phyloP scores from a whole-genome alignment of 1,284 basidiomycete genomes.

The Pseudozyma sp. region DNA sequence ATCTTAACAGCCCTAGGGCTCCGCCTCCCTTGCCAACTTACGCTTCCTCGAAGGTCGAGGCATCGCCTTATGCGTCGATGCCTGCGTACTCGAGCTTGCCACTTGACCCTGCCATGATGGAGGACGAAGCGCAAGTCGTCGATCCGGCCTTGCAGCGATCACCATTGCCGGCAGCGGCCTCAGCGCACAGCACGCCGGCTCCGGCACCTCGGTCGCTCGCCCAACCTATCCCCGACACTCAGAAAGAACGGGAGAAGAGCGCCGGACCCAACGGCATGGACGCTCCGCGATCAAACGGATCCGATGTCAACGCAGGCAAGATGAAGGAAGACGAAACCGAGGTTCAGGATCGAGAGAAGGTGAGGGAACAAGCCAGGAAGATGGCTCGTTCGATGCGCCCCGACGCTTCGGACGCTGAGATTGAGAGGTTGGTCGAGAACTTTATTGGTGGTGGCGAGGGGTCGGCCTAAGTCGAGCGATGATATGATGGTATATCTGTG shows the following conservation, averaged over 20 bases:
- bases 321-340: constrained; percentile 25
- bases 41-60: constrained; percentile 16
- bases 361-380: constrained; percentile 31
- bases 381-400: constrained; percentile 54
- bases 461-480: background rate
- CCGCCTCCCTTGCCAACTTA: constrained; percentile 28
- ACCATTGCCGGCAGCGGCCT: constrained; percentile 3
- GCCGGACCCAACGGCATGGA: background rate
- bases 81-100: constrained; percentile 12
- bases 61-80: background rate
- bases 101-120: constrained; percentile 46
- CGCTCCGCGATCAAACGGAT: background rate
- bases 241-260: background rate
- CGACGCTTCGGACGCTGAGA: constrained; percentile 50
- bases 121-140: constrained; percentile 28
- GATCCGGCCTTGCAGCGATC: constrained; percentile 15
- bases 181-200: background rate
- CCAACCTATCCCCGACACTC: background rate
- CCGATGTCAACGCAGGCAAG: background rate
- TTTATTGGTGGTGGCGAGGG: constrained; percentile 23
- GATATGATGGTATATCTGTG: too few species aligned
- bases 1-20: constrained; percentile 6
- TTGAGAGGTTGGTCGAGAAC: constrained; percentile 48
- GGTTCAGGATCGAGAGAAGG: constrained; percentile 25
- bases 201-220: background rate